These are phyloP conservation scores for Pugionium cornutum DNA, from an alignment of 345 rosid genomes.

Conservation along the genomic window DNA sequence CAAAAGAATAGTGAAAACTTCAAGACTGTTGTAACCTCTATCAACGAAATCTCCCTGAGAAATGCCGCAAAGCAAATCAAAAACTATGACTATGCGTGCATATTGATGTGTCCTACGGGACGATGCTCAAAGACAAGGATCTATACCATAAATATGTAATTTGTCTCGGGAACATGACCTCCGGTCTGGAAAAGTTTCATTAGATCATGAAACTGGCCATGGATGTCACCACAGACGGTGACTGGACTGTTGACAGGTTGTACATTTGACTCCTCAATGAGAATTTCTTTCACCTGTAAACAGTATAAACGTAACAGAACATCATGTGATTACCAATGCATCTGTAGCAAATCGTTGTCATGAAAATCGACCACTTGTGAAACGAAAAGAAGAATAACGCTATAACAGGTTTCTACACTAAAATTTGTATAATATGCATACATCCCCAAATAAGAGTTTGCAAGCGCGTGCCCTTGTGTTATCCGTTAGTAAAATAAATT, in stretches of 20 bases:
- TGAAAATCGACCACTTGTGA: background rate
- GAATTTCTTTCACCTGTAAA: constrained; percentile 90
- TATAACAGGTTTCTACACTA: background rate
- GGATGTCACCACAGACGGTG: constrained; percentile 98
- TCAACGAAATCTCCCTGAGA: constrained; percentile 93
- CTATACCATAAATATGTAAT: constrained; percentile 92
- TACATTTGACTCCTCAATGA: constrained; percentile 96
- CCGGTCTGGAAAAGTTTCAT: constrained; percentile 99
- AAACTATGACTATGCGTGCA: background rate
- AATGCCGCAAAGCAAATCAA: constrained; percentile 18
- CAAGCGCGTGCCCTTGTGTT: constrained; percentile 4
- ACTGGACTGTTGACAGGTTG: constrained; percentile 99
- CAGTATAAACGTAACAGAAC: constrained; percentile 8
- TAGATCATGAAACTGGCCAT: constrained; percentile 98
- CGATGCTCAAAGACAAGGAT: background rate
- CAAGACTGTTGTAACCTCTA: constrained; percentile 96
- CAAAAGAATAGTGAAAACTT: constrained; percentile 92
- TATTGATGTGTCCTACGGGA: background rate
- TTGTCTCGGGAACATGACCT: constrained; percentile 97
- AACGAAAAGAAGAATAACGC: background rate
- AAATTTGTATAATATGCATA: background rate
- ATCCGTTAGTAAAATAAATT: constrained; percentile 8
- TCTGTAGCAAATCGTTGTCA: constrained; percentile 12
- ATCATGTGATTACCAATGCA: background rate
- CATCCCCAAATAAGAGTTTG: constrained; percentile 1